Percentiles rank a stretch among this genome's conserved stretches.
These are phyloP conservation scores for Penicillium odoratum DNA, from an alignment of 495 filamentous ascomycete species.

Conservation along the genomic window DNA sequence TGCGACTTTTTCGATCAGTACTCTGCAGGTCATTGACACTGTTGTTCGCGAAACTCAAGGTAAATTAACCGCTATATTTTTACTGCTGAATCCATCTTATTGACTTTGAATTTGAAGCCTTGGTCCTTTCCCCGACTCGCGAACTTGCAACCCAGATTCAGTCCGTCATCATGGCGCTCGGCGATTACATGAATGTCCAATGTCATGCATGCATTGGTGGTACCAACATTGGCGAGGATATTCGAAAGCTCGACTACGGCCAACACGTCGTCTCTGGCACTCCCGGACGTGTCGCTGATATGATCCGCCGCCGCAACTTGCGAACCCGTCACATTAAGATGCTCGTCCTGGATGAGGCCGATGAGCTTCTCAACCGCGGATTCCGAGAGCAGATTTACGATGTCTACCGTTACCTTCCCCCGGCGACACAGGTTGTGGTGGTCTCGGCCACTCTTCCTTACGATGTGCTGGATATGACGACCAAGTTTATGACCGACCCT, in stretches of 20 bases:
- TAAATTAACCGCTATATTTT: conserved; percentile 20
- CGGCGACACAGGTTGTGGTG: conserved; percentile 95
- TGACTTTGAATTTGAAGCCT: conserved; percentile 48
- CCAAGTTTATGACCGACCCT: conserved; percentile 99
- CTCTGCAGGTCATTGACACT: conserved; percentile 90
- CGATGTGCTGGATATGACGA: conserved; percentile 98
- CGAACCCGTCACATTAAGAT: conserved; percentile 97
- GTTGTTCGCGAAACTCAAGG: conserved; percentile 81
- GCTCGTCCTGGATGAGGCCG: conserved; percentile 96
- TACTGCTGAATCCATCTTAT: not conserved
- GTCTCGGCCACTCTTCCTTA: conserved; percentile 96
- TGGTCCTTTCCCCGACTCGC: conserved; percentile 95
- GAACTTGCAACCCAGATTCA: conserved; percentile 98
- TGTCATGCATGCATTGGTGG: conserved; percentile 99
- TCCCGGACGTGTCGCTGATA: conserved; percentile 93
- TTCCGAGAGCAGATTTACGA: conserved; percentile 99
- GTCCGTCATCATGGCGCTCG: conserved; percentile 93
- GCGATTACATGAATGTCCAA: conserved; percentile 99
- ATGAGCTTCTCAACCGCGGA: conserved; percentile 87
- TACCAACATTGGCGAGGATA: conserved; percentile 96
- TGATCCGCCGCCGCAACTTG: conserved; percentile 95
- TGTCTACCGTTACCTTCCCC: conserved; percentile 94
- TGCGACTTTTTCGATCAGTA: conserved; percentile 96
- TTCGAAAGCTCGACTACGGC: conserved; percentile 93
- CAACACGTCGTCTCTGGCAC: conserved; percentile 97